Evolutionary conservation across 208 protist genomes (phyloP).

Genomic region (Trypanosoma brucei): DNA sequence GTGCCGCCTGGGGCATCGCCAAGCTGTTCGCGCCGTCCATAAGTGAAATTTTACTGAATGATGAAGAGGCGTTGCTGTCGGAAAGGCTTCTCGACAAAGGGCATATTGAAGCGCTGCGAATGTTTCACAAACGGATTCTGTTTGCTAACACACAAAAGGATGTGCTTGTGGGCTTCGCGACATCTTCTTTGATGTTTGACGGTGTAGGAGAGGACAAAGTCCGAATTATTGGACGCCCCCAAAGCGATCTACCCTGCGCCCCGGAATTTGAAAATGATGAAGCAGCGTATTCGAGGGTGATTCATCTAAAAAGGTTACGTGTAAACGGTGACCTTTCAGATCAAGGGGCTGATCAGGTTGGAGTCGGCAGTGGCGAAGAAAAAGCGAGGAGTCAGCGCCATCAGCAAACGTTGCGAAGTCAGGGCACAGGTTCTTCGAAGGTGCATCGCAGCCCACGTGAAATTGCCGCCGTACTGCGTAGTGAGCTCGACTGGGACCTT

Average conservation of each 20-base stretch:
- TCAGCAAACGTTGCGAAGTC: background rate
- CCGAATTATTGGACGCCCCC: slow-evolving; percentile 24
- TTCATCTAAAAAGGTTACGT: slow-evolving; percentile 25
- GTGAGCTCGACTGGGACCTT: slow-evolving; percentile 49
- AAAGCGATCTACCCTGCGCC: slow-evolving; percentile 25
- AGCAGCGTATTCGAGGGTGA: slow-evolving; percentile 34
- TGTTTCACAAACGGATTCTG: slow-evolving; percentile 55
- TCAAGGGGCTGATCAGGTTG: slow-evolving; percentile 1
- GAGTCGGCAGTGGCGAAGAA: background rate
- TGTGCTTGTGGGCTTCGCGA: slow-evolving; percentile 63
- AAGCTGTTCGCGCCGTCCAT: slow-evolving; percentile 31
- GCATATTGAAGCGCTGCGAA: slow-evolving; percentile 37
- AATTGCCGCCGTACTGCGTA: slow-evolving; percentile 45
- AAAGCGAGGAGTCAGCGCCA: background rate
- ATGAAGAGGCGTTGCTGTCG: slow-evolving; percentile 30
- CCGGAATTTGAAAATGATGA: slow-evolving; percentile 38
- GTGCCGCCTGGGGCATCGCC: slow-evolving; percentile 38
- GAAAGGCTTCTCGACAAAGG: slow-evolving; percentile 37
- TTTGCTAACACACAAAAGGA: slow-evolving; percentile 74
- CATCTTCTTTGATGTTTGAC: slow-evolving; percentile 55
- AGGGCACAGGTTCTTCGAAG: background rate
- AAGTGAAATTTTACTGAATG: slow-evolving; percentile 46
- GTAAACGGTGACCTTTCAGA: background rate
- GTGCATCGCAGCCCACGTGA: slow-evolving; percentile 13
- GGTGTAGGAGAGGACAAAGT: slow-evolving; percentile 34